Conservation (phyloP, 2,329 filamentous ascomycete species). For the Verticillium nubilum region DNA sequence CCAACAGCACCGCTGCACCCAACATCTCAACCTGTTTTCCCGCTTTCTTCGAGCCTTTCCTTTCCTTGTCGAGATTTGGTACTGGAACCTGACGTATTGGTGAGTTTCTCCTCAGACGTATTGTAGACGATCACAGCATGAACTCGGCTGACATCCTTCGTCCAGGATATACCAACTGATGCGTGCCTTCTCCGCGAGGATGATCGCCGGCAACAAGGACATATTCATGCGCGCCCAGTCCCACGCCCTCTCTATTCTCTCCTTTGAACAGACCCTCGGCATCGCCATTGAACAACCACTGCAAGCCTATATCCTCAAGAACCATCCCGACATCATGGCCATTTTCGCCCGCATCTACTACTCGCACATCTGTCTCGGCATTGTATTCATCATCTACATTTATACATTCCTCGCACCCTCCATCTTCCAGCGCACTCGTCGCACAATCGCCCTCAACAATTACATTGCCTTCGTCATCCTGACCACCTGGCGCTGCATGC, state of each 20-base stretch:
- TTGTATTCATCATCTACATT: constrained; percentile 39
- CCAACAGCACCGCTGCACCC: neutral
- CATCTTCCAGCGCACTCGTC: constrained; percentile 34
- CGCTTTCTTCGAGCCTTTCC: constrained; percentile 25
- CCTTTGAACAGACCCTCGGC: constrained; percentile 27
- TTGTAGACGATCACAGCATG: neutral
- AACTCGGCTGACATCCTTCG: neutral
- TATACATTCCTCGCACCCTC: constrained; percentile 36
- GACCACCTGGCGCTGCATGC: constrained; percentile 40
- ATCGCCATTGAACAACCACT: constrained; percentile 33
- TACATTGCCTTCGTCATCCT: constrained; percentile 41
- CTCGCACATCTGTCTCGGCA: constrained; percentile 38
- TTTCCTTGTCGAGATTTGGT: constrained; percentile 28
- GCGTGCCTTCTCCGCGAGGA: constrained; percentile 33
- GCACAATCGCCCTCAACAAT: constrained; percentile 42
- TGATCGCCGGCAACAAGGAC: constrained; percentile 30
- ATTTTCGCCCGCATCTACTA: constrained; percentile 37
- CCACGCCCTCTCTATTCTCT: constrained; percentile 35
- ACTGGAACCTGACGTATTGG: constrained; percentile 30
- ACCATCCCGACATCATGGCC: constrained; percentile 28
- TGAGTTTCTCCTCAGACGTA: constrained; percentile 9
- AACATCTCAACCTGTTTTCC: constrained; percentile 14
- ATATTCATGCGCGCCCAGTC: constrained; percentile 29
- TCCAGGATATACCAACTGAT: constrained; percentile 35
- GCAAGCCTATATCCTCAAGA: constrained; percentile 31